Base-by-base conservation (phyloP, 768 basidiomycete genomes). In the Nidula microcarpa region DNA sequence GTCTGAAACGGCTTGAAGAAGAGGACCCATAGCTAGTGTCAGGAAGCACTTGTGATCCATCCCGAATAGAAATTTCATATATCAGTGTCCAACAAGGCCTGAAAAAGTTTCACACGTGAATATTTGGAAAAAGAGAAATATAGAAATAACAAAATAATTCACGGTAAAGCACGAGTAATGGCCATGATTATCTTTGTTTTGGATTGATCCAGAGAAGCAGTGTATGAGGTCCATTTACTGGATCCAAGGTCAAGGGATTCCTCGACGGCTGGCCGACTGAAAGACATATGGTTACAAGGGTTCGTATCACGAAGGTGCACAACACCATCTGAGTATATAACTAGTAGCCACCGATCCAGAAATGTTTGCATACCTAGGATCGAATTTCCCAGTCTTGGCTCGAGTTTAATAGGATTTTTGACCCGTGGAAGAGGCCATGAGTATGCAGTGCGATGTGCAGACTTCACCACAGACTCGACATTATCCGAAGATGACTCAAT, bases 301-400 rank as follows among this genome's bases (percentile, higher is more conserved):
- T 46, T 51, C 35, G 69, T 58, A 57, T 81, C 77, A 71, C 77
- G 80, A 0, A 82, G 58, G 46, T 74, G 66, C 1, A 77, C 57
- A 1, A 65, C 53, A 3, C 78, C 75, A 53, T 77, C 74, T 14
- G 60, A 60, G 55, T 76, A 79, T 3, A 77, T 64, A 10, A 70
- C 69, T 10, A 82, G 59, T 16, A 83, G 63, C 79, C 77, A 83
- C 37, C 73, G 63, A 47, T 81, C 79, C 34, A 72, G 55, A 51
- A 77, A 67, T 6, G 80, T 53, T 44, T 76, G 63, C 43, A 82
- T 55, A 5, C 68, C 68, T 17, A 77, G 58, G 9, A 79, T 57
- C 1, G 55, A 57, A 14, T n/a, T 47, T 4, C 52, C 58, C 13
- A 48, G 30, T 18, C 43, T 55, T 23, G 56, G 51, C 17, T 49